A percentile compares a stretch with the other conserved stretches of the same genome.
These are phyloP conservation scores for Rosa lucieae DNA, from an alignment of 306 rosid genomes.

Conservation along the genomic window DNA sequence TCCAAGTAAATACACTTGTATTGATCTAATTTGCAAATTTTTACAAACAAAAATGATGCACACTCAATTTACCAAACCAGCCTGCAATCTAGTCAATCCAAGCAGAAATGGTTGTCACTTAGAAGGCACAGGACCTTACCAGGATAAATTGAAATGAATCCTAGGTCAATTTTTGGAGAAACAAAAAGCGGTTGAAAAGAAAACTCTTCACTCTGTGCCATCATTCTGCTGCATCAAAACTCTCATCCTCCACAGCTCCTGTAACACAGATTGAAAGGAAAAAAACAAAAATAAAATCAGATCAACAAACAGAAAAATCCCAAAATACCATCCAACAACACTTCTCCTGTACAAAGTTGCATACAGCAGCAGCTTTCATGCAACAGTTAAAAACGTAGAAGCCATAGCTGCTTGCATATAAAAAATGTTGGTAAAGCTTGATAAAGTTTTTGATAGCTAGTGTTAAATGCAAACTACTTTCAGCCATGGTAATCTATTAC, in stretches of 20 bases:
- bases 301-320: neutral
- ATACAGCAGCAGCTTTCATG: neutral
- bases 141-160: slow-evolving; percentile 19
- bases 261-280: slow-evolving; percentile 32
- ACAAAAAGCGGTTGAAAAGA: slow-evolving; percentile 24
- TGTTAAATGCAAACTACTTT: neutral
- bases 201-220: neutral
- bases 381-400: neutral
- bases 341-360: neutral
- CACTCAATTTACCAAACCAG: slow-evolving; percentile 29
- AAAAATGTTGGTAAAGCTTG: too few species aligned
- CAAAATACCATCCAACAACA: neutral
- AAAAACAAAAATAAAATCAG: neutral
- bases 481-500: neutral
- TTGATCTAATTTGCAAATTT: slow-evolving; percentile 18
- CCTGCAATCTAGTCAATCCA: slow-evolving; percentile 10
- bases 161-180: neutral
- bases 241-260: slow-evolving; percentile 50
- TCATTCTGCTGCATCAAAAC: slow-evolving; percentile 40
- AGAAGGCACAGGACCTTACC: slow-evolving; percentile 18
- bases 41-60: slow-evolving; percentile 36
- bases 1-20: slow-evolving; percentile 41
- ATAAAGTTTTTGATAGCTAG: neutral
- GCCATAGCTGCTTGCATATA: neutral
- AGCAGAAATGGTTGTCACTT: slow-evolving; percentile 16